phyloP scores from a whole-genome alignment of 768 basidiomycete species.

The Chalciporus pseudorubinellus region DNA sequence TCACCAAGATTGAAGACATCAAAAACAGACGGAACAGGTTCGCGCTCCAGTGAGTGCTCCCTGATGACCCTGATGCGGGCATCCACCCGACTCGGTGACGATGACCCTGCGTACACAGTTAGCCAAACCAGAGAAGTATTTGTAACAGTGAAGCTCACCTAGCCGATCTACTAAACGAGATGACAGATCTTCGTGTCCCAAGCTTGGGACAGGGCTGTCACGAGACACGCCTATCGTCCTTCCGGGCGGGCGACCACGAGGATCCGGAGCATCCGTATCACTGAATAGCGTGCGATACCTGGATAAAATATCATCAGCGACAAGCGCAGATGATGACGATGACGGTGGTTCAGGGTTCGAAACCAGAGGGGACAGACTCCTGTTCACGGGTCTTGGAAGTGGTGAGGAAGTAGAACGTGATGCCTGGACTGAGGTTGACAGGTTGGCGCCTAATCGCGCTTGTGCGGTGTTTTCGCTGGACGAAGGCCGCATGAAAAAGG shows the following conservation, averaged over 20 bases:
- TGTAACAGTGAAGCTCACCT: slow-evolving; percentile 11
- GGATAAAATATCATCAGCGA: slow-evolving; percentile 15
- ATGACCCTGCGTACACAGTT: slow-evolving; percentile 3
- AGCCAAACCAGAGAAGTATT: not conserved
- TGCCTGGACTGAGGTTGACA: slow-evolving; percentile 10
- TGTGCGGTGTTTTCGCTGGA: slow-evolving; percentile 11
- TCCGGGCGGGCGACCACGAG: slow-evolving; percentile 4
- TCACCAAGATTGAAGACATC: slow-evolving; percentile 29
- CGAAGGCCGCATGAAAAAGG: slow-evolving; percentile 20
- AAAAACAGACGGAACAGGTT: slow-evolving; percentile 25
- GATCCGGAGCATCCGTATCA: slow-evolving; percentile 1
- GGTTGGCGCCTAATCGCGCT: slow-evolving; percentile 4
- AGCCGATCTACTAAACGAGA: slow-evolving; percentile 9
- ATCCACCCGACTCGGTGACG: slow-evolving; percentile 6
- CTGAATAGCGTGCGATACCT: slow-evolving; percentile 11
- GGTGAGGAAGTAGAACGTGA: slow-evolving; percentile 6
- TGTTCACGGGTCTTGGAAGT: slow-evolving; percentile 15
- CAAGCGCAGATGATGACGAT: slow-evolving; percentile 8
- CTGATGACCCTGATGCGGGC: slow-evolving; percentile 21
- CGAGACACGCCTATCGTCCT: not conserved
- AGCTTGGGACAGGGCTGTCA: slow-evolving; percentile 5
- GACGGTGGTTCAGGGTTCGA: slow-evolving; percentile 17
- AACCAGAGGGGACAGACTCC: slow-evolving; percentile 27
- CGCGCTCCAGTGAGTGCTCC: slow-evolving; percentile 22
- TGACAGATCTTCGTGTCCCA: slow-evolving; percentile 1